phyloP scores from a whole-genome alignment of 441 rosid genomes.

The Sinapis alba region DNA sequence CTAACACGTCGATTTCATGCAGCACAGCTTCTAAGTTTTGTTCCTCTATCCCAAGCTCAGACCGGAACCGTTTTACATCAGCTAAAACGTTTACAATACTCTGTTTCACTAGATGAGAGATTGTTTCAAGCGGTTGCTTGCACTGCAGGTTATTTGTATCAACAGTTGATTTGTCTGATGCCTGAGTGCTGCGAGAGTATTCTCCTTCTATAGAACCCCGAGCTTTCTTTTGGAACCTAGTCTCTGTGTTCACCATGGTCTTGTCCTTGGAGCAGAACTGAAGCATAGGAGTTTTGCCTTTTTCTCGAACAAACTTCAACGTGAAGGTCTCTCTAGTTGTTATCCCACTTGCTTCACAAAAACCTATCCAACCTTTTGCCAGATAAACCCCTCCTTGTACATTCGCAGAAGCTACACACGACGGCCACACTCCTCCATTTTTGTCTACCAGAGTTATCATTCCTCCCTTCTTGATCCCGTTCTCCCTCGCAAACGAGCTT shows the following conservation, averaged over 20 bases:
- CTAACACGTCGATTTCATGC: conserved; percentile 12
- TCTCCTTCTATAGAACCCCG: not conserved
- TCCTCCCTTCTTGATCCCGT: not conserved
- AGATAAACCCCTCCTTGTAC: not conserved
- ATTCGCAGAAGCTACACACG: not conserved
- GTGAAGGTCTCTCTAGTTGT: not conserved
- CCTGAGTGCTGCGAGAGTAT: conserved; percentile 14
- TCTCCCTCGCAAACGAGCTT: not conserved
- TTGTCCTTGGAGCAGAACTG: not conserved
- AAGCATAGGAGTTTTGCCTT: not conserved
- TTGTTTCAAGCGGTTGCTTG: conserved; percentile 22
- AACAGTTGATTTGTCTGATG: not conserved
- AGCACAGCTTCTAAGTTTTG: conserved; percentile 4
- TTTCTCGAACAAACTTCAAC: conserved; percentile 1
- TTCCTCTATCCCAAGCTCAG: conserved; percentile 21
- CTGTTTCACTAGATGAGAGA: conserved; percentile 29
- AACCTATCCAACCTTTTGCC: not conserved
- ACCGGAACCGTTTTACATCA: conserved; percentile 13
- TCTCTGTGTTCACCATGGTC: conserved; percentile 2
- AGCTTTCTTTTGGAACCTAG: conserved; percentile 16
- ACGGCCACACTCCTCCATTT: not conserved
- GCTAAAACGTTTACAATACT: not conserved
- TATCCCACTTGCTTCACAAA: not conserved
- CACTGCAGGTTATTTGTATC: not conserved
- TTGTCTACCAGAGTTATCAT: conserved; percentile 2